Base-by-base conservation (phyloP, 768 basidiomycete species). In the Postia placenta region DNA sequence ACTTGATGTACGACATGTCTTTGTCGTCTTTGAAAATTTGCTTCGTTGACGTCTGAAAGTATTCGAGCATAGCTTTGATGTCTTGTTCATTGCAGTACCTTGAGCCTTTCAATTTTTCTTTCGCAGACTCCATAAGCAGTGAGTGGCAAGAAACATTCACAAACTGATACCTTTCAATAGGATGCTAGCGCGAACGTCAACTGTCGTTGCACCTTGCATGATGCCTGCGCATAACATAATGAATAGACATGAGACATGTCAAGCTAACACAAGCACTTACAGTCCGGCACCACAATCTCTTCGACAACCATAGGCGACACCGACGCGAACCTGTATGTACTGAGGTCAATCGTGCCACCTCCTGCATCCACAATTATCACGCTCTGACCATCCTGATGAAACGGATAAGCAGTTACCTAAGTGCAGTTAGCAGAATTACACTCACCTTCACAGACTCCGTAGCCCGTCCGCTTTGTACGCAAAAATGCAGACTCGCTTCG, bases 401-500 rank as follows among this genome's bases (percentile, higher is more conserved):
- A 4, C 40, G n/a, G n/a, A n/a, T n/a, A n/a, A n/a, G 9, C 33
- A n/a, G 33, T n/a, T n/a, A n/a, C n/a, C n/a, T n/a, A n/a, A n/a
- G n/a, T n/a, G n/a, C n/a, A n/a, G n/a, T n/a, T 11, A 62, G n/a
- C 1, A 7, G 15, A n/a, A n/a, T n/a, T n/a, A 5, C 61, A 19
- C 61, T 2, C 30, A 71, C 70, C 54, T 65, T 58, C 43, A 69
- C 59, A 0, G 61, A 59, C 14, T 74, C 69, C 5, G 62, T 67
- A 1, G 72, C 67, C 14, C 76, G 52, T 0, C 76, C 71, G 45
- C 69, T 74, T 26, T 69, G 64, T 19, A 81, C 67, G 46, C 79
- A 81, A 55, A 72, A 82, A 52, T 83, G 76, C 12, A 82, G 58
- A 55, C 76, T 79, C 0, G 81, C 81, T 53, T 83, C 81, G 0